These are phyloP conservation scores for Euphorbia schlechtendalii DNA, from an alignment of 441 rosid species.

Conservation along the genomic window DNA sequence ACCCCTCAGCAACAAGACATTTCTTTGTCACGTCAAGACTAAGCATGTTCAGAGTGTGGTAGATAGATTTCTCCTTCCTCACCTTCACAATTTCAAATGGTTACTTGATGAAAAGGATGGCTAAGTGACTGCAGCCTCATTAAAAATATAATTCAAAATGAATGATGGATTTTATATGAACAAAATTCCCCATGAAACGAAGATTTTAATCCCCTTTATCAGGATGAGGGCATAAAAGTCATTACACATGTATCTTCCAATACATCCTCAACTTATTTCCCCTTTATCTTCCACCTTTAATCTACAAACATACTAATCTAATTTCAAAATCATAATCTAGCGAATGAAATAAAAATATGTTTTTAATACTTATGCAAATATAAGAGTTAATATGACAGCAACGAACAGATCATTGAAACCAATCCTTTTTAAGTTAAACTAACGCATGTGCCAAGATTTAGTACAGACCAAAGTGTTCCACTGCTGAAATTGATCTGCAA, in stretches of 20 bases:
- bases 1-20: conserved; percentile 75
- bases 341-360: not conserved
- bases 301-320: conserved; percentile 8
- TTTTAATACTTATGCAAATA: too few species aligned
- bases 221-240: not conserved
- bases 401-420: too few species aligned
- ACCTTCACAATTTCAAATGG: conserved; percentile 40
- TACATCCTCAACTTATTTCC: too few species aligned
- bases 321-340: not conserved
- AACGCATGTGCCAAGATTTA: not conserved
- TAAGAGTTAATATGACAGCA: too few species aligned
- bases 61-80: conserved; percentile 67
- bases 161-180: not conserved
- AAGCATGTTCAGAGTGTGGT: conserved; percentile 70
- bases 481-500: conserved; percentile 62
- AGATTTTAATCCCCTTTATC: not conserved
- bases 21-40: conserved; percentile 76
- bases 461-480: conserved; percentile 67
- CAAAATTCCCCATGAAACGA: not conserved
- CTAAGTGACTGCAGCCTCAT: too few species aligned
- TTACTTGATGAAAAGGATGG: conserved; percentile 3
- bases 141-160: not conserved
- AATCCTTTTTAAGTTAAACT: not conserved
- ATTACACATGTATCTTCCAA: too few species aligned
- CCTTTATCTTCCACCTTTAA: too few species aligned